These are phyloP conservation scores for Exophiala sideris DNA, from an alignment of 2,329 filamentous ascomycete genomes.

Conservation along the genomic window DNA sequence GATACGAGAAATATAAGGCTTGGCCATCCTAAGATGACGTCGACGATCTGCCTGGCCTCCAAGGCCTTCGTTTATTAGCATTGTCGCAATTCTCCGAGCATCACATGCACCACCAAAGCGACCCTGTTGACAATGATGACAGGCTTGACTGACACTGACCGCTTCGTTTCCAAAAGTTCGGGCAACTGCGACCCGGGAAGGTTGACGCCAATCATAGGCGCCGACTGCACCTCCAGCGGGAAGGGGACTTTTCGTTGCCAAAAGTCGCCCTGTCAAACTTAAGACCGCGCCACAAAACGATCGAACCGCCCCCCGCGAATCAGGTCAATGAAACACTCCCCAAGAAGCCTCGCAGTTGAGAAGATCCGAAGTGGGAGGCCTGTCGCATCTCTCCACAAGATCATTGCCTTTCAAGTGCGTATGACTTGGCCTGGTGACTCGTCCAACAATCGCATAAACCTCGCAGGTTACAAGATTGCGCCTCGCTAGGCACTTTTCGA, in stretches of 20 bases:
- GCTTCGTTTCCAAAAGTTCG: not conserved
- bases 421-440: slow-evolving; percentile 24
- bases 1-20: not conserved
- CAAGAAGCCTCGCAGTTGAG: not conserved
- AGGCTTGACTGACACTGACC: not conserved
- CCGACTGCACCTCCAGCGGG: not conserved
- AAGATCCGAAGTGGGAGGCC: not conserved
- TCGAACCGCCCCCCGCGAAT: slow-evolving; percentile 4
- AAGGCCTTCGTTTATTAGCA: not conserved
- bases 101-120: too few relatives aligned
- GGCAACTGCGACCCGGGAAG: not conserved
- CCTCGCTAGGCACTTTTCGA: slow-evolving; percentile 20
- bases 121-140: too few relatives aligned
- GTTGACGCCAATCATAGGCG: too few relatives aligned
- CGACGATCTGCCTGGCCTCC: not conserved
- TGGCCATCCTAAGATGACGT: not conserved
- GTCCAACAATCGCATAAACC: slow-evolving; percentile 3
- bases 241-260: not conserved
- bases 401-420: slow-evolving; percentile 3
- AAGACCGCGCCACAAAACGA: slow-evolving; percentile 7
- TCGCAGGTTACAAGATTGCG: slow-evolving; percentile 9
- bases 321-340: slow-evolving; percentile 2
- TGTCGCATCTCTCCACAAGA: slow-evolving; percentile 1
- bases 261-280: slow-evolving; percentile 5
- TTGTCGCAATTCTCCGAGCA: too few relatives aligned